These are phyloP conservation scores for Citrus reticulata DNA, from an alignment of 345 rosid genomes.

Conservation along the genomic window DNA sequence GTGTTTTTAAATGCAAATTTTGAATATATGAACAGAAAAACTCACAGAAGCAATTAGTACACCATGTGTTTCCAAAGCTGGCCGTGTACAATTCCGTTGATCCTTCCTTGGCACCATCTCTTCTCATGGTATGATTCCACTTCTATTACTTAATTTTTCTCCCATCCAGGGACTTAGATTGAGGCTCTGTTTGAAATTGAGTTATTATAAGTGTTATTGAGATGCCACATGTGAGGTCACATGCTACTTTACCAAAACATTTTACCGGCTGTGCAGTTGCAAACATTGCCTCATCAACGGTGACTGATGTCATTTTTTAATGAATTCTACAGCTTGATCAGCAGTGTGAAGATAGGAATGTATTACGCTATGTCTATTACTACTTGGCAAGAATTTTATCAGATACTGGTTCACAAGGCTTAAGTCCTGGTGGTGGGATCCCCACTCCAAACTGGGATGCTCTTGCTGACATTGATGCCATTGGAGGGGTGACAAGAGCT, in stretches of 20 bases:
- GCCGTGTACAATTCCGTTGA: conserved; percentile 99
- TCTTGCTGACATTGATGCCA: conserved; percentile 93
- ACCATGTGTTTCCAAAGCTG: conserved; percentile 93
- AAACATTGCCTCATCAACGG: neutral
- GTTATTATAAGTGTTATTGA: neutral
- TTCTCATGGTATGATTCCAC: conserved; percentile 74
- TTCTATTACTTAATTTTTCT: neutral
- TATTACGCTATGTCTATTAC: conserved; percentile 96
- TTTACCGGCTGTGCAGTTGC: no score
- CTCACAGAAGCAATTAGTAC: conserved; percentile 86
- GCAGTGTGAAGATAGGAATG: conserved; percentile 93
- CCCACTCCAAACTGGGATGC: conserved; percentile 99
- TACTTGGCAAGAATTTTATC: conserved; percentile 96
- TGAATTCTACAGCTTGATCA: conserved; percentile 71
- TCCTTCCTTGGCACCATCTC: conserved; percentile 98
- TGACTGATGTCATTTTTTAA: conserved; percentile 17
- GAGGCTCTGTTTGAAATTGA: neutral
- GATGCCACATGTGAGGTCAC: neutral
- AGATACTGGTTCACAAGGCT: conserved; percentile 76
- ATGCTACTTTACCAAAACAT: neutral
- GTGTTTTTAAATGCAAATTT: neutral
- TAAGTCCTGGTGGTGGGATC: conserved; percentile 95
- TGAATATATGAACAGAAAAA: conserved; percentile 52
- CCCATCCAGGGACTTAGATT: neutral
- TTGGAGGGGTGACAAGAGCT: conserved; percentile 98